A percentile compares a stretch with the other conserved stretches of the same genome.
These are phyloP conservation scores for Talaromyces amestolkiae DNA, from an alignment of 2,329 filamentous ascomycete genomes.

Conservation along the genomic window DNA sequence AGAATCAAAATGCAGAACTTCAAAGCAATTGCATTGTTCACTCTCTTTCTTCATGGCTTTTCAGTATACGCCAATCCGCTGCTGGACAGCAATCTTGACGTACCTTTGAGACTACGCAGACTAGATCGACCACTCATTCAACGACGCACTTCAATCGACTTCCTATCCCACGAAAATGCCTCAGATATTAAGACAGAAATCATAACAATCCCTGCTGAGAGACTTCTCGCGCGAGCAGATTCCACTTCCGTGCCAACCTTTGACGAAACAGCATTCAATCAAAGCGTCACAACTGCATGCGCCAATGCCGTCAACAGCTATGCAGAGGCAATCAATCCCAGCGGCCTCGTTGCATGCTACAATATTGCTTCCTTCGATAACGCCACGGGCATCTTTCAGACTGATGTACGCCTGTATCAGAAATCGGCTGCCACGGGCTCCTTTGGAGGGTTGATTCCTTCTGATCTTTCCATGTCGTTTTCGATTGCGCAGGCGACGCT, in stretches of 20 bases:
- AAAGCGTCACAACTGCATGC: constrained; percentile 58
- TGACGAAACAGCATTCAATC: constrained; percentile 28
- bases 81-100: constrained; percentile 4
- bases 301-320: constrained; percentile 55
- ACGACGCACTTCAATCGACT: background rate
- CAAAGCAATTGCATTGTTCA: background rate
- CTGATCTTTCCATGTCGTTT: constrained; percentile 31
- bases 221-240: background rate
- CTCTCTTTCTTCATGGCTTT: constrained; percentile 10
- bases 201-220: background rate
- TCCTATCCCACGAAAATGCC: background rate
- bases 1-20: constrained; percentile 6
- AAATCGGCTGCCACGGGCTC: constrained; percentile 57
- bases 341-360: constrained; percentile 77
- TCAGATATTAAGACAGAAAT: background rate
- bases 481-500: constrained; percentile 26
- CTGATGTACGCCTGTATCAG: constrained; percentile 72
- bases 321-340: constrained; percentile 61
- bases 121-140: background rate
- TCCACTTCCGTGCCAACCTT: constrained; percentile 17
- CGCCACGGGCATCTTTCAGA: constrained; percentile 67
- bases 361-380: constrained; percentile 69
- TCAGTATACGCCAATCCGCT: constrained; percentile 1
- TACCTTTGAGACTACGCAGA: constrained; percentile 5
- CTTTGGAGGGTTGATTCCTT: constrained; percentile 43